Base-by-base conservation (phyloP, 176 grass and related monocot genomes). In the Tillandsia leiboldiana region DNA sequence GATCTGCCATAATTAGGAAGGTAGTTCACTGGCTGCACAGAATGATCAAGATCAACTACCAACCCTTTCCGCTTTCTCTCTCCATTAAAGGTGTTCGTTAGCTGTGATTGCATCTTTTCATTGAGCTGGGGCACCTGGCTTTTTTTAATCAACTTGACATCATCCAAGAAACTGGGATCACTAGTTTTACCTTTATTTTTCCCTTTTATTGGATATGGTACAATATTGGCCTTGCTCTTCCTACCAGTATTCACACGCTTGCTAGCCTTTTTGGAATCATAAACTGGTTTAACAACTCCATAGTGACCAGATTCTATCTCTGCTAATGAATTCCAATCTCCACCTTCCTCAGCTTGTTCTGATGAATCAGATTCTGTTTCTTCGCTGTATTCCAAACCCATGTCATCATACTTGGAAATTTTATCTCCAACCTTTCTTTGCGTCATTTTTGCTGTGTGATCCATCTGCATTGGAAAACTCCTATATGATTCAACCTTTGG, bases 351-450 rank as follows among this genome's bases (percentile, higher is more conserved):
- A 33, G 80, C 64, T 65, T 83, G 84, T 29, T 90, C 86, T 10
- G 89, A 97, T 69, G 93, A 93, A 79, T 97, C 89, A 68, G 89
- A 99, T 80, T 99, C 90, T 11, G 84, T 92, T 62, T 90, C 88
- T 50, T 90, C 86, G 64, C 73, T 92, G 77, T 70, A 79, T 51
- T 82, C 82, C 70, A 82, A 72, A 59, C 63, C 66, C 58, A 58
- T 85, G 49, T 52, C 66, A 28, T 74, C 85, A 66, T 83, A 70
- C 59, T 18, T 50, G 51, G 47, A 3, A 61, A 20, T 64, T 74
- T 82, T 88, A 72, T 54, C 77, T 70, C 67, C 77, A 9, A 68
- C 65, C 61, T 74, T 88, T 42, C 70, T 75, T 10, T 75, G 85
- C 49, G 62, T 69, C 56, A 75, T 65, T 71, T 66, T 92, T 53